Evolutionary conservation across 148 eudicot species (phyloP), one percentile per base, ranked within the genome.

Genomic region (Limonium bicolor): DNA sequence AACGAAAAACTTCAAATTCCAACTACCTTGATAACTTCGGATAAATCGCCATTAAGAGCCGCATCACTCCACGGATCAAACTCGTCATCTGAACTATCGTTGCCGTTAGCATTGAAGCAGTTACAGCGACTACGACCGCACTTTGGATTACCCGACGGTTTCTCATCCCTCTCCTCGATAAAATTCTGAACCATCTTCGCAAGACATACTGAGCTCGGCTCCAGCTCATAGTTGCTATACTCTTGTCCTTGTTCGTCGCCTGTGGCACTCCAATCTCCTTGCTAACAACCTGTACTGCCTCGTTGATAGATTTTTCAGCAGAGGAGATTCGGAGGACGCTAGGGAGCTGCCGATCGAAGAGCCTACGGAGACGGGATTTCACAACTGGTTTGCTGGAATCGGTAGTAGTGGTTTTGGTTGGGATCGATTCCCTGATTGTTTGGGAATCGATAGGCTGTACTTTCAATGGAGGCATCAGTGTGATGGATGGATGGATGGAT

Each of bases 391-490:
- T 70, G 20, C 62, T 46, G 1, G 54, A 35, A 28, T 77, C 85
- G 32, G 20, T 15, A n/a, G 41, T 18, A n/a, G n/a, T n/a, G n/a
- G n/a, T n/a, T n/a, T n/a, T n/a, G n/a, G n/a, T n/a, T 3, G 58
- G 55, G 48, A 64, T 51, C 36, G 70, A 56, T 19, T 64, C 73
- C 13, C 54, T 26, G 14, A n/a, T 53, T n/a, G 62, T 11, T 12
- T 47, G 46, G 25, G 54, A 56, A 47, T 74, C 81, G 27, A 78
- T 61, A 20, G 86, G 86, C 41, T 79, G 87, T 46, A 79, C 63
- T 67, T 72, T 79, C 82, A 66, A 65, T 31, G 78, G 84, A 51
- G 74, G 78, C 75, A 76, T 68, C n/a, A n/a, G n/a, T n/a, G n/a
- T n/a, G n/a, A n/a, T n/a, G 35, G 26, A 42, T 55, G 17, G 24